Evolutionary conservation across 2,329 filamentous ascomycete species (phyloP), one percentile per base, ranked within the genome.

Genomic region (Torrubiellomyces zombiae): DNA sequence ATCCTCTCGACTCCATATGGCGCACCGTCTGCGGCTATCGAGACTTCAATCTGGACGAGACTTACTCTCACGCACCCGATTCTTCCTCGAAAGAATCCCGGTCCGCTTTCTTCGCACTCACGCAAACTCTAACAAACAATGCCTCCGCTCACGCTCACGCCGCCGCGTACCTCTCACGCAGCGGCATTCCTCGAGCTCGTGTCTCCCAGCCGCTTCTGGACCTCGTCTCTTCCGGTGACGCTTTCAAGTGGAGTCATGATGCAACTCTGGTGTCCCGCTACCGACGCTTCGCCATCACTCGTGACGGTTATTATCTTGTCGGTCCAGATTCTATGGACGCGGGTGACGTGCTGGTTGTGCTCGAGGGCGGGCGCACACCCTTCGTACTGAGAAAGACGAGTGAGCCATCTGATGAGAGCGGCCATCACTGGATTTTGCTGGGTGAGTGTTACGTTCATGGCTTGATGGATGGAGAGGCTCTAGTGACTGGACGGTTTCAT

Each of bases 391-490:
- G 48, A 7, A 32, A 18, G 23, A 23, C 7, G n/a, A n/a, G 18
- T 8, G 8, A 19, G 18, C 8, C 8, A 8, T 8, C 22, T 14
- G 24, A 24, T 1, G 29, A 24, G 0, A 32, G 16, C 4, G 30
- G 22, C 1, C 31, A 30, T 12, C 27, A 31, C 3, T 50, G 45
- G 43, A 29, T 26, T 9, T 26, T 52, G 12, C 27, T 53, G 9
- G 47, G 48, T 2, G 48, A 53, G 30, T 52, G 48, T 18, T 53
- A 51, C 28, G 42, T 48, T 3, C 46, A 50, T 28, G 48, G 49
- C 2, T 27, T 52, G 24, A 52, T 53, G 50, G 33, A 43, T 16
- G 47, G 47, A 2, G 47, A 52, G 30, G 41, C 35, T 3, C 31
- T 48, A 28, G 26, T 32, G 9, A 27, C 30, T 6, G 32, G 38